Percentiles rank a stretch among this genome's conserved stretches.
Conservation (phyloP, 1,284 basidiomycete genomes). For the Malassezia equina region DNA sequence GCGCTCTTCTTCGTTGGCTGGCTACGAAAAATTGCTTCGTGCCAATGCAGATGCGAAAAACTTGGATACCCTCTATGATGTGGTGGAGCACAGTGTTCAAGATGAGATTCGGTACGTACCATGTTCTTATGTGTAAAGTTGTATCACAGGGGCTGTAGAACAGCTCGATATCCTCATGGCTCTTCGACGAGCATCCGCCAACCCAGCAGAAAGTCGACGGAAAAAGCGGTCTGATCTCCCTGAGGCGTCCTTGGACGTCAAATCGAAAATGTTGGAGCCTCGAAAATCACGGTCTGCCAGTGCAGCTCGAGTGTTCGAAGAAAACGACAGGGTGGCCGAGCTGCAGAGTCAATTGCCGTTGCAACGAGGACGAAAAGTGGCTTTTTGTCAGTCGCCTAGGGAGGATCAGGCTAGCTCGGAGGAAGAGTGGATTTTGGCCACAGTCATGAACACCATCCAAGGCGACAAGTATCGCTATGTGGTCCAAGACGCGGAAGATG, state of each 20-base stretch:
- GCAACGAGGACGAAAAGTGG: conserved; percentile 25
- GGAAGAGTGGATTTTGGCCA: conserved; percentile 37
- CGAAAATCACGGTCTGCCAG: background rate
- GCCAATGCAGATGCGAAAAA: conserved; percentile 24
- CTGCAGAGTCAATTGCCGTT: conserved; percentile 23
- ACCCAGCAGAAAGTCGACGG: background rate
- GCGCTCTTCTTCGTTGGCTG: conserved; percentile 23
- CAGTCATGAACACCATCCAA: conserved; percentile 28
- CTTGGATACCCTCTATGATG: conserved; percentile 20
- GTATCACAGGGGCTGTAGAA: conserved; percentile 32
- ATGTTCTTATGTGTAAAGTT: conserved; percentile 5
- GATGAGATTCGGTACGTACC: conserved; percentile 22
- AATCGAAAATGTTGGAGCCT: background rate
- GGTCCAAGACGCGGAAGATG: conserved; percentile 29
- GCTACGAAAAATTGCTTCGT: conserved; percentile 21
- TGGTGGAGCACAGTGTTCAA: conserved; percentile 22
- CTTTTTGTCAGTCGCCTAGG: conserved; percentile 25
- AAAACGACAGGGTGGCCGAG: background rate
- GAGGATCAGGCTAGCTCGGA: conserved; percentile 7
- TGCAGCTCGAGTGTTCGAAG: background rate
- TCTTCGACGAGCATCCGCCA: conserved; percentile 21
- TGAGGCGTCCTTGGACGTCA: conserved; percentile 13
- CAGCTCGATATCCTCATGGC: conserved; percentile 34
- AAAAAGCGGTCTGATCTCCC: conserved; percentile 11
- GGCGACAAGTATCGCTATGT: conserved; percentile 29